Base-by-base conservation (phyloP, 345 rosid genomes). In the Eucalyptus virginea region DNA sequence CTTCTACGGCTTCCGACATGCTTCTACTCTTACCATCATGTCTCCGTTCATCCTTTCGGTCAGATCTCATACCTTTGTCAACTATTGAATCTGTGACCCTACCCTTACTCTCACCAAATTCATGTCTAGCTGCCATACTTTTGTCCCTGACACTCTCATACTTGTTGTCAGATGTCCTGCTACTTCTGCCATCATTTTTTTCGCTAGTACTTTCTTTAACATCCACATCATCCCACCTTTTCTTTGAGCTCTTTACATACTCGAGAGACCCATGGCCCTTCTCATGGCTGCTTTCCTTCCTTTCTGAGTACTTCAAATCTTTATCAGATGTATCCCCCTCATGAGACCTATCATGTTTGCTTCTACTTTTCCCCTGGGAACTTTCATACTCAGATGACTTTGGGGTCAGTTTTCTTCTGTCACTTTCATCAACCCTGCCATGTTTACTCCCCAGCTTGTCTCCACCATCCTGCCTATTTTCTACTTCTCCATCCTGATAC, bases 401-500 rank as follows among this genome's bases (percentile, higher is more conserved):
- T 2, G 92, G 88, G 89, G 90, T 90, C 89, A 87, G 81, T 90
- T 96, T 95, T 93, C 94, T 95, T 88, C 92, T 94, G 67, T 96
- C 98, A 65, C 94, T 92, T 15, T 94, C 96, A 88, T 93, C 96
- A 44, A 72, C 88, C 80, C 94, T 92, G 89, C 91, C 88, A 87
- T 90, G 94, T 91, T 90, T 95, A 89, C 89, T 87, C 72, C 94
- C 93, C 42, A 91, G 90, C 93, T 93, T 97, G 50, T 96, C 99
- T 15, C 95, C 96, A 88, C 93, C 95, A 87, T 92, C 95, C 88
- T 89, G 94, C 92, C 90, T 93, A 89, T 80, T 91, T 34, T 97
- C 99, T 21, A 91, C 92, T 62, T 98, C 99, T 88, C 99, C 98
- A 86, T 98, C 99, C 93, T 98, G 95, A 89, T 98, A 97, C 96